Base-by-base conservation (phyloP, 805 yeast genomes). In the Wickerhamiella musiphila region DNA sequence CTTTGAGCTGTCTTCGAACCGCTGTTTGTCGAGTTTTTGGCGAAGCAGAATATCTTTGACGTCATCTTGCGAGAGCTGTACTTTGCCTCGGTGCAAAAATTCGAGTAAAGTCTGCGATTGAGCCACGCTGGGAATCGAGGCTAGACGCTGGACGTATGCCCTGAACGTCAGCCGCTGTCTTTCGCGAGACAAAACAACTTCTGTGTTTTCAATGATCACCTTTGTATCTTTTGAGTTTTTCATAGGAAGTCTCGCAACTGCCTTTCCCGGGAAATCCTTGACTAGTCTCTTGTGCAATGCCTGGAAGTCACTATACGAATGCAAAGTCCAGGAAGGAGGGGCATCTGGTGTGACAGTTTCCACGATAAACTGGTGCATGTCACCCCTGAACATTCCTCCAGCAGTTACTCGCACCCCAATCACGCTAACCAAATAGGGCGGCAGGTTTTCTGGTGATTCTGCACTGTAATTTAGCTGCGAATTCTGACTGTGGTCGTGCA, bases 151-250 rank as follows among this genome's bases (percentile, higher is more conserved):
- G 29, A 86, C 46, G 45, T 78, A 86, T 0, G 82, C 78, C 29
- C 95, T 61, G 28, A 86, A 59, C 0, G 92, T 68, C 7, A 82
- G 61, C 26, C 96, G 60, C 42, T 81, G 65, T 41, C 71, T 73
- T 50, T 86, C 96, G 18, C 92, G 64, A 2, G 72, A 67, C 19
- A 78, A 58, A 23, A 48, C 51, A 6, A 38, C 36, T 13, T 33
- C 37, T 10, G 23, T 21, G 17, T 35, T 40, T 7, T 35, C 36
- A 12, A 35, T 4, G 9, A 20, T 25, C 4, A 41, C 38, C 7
- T 29, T 25, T 7, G 43, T 35, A 29, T 42, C 39, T 7, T 30
- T 32, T 23, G 39, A 29, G 21, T 65, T 63, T 44, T 68, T 72
- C 22, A 57, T 60, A 0, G 90, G 90, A 15, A 78, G 46, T 8